A percentile compares a stretch with the other conserved stretches of the same genome.
Conservation (phyloP, 129 eudicot genomes). For the Flaveria ramosissima region DNA sequence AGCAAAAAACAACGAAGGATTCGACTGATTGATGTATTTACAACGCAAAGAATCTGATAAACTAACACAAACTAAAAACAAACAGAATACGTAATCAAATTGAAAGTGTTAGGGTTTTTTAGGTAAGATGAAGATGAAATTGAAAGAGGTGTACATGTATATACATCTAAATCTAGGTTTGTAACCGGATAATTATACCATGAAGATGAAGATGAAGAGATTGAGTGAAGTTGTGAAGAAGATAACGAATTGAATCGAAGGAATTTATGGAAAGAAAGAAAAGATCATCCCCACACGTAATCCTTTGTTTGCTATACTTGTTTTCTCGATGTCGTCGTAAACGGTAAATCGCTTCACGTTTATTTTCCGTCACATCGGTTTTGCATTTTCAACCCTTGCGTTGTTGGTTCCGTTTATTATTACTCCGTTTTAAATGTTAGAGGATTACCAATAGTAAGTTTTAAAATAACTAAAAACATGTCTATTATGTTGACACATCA, state of each 20-base stretch:
- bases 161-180: conserved; percentile 32
- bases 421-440: too few relatives aligned
- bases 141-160: conserved; percentile 14
- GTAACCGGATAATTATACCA: conserved; percentile 16
- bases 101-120: conserved; percentile 19
- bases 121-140: conserved; percentile 25
- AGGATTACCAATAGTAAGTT: too few relatives aligned
- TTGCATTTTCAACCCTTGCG: neutral
- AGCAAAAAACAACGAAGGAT: conserved; percentile 34
- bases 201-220: neutral
- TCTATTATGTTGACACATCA: too few relatives aligned
- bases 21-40: conserved; percentile 31
- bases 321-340: conserved; percentile 1
- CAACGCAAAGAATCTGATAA: conserved; percentile 36
- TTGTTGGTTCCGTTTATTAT: neutral
- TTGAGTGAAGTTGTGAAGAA: conserved; percentile 28
- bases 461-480: too few relatives aligned
- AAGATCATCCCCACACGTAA: conserved; percentile 38
- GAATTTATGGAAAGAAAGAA: conserved; percentile 27
- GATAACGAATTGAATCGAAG: conserved; percentile 36
- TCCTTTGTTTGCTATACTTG: neutral
- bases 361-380: conserved; percentile 15
- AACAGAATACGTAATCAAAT: neutral
- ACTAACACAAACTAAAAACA: conserved; percentile 8
- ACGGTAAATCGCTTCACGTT: conserved; percentile 11